Evolutionary conservation across 2,329 filamentous ascomycete genomes (phyloP), one percentile per base, ranked within the genome.

Genomic region (Aureobasidium sp.): DNA sequence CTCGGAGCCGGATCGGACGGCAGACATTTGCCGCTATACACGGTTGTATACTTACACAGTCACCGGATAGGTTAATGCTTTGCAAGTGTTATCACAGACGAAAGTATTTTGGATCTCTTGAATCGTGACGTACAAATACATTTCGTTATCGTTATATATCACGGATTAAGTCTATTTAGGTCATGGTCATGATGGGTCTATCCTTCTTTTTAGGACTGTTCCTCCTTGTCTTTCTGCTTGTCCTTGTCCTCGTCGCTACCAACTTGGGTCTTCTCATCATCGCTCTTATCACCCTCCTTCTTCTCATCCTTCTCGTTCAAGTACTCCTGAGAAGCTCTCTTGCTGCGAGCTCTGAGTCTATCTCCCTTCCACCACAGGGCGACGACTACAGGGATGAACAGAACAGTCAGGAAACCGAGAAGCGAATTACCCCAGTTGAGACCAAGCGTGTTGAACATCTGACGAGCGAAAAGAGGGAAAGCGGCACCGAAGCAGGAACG

Each of bases 401-500:
- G 17, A 20, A 62, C 37, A n/a, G 50, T 56, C 24, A 62, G 24
- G 60, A 62, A 62, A 15, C 60, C 60, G 9, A 62, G 43, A 17
- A 62, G 39, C 20, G 39, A 47, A 26, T 62, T 62, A 24, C 60
- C 60, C 60, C 51, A 62, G 27, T 62, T 24, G 15, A 62, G 27
- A 15, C 60, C 60, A 7, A 62, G 24, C 1, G 60, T 62, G 44
- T 32, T 62, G 44, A 62, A 62, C 60, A 62, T 62, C 26, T 57
- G 60, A 10, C 34, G 32, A 9, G 60, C 50, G 26, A 62, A 62
- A 0, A 62, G 51, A 41, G 85, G 86, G 0, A 88, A 72, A 3
- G 84, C 72, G 2, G 81, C 83, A n/a, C 83, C 84, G 20, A 84
- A 76, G 0, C 84, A 68, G n/a, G 75, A 78, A 27, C 84, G 74